Percentiles rank a stretch among this genome's conserved stretches.
Conservation (phyloP, 768 basidiomycete genomes). For the Termitomyces sp. region DNA sequence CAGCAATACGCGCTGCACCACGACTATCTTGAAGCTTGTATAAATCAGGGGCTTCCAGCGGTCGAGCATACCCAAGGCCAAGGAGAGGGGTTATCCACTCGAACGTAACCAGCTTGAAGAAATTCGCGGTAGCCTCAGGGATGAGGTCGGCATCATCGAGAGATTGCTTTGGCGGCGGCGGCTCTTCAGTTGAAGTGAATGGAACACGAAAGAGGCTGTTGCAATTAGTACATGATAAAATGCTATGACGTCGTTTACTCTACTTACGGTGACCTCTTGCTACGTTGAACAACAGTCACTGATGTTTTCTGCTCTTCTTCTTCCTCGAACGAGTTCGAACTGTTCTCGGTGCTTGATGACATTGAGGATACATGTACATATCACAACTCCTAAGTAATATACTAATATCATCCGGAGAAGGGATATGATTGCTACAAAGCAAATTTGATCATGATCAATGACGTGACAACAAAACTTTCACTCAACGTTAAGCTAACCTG, state of each 20-base stretch:
- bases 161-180: conserved; percentile 41
- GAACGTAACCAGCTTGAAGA: conserved; percentile 59
- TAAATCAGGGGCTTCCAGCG: conserved; percentile 75
- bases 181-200: conserved; percentile 31
- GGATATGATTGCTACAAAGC: too few relatives aligned
- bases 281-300: conserved; percentile 1
- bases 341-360: not conserved
- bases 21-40: conserved; percentile 69
- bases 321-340: not conserved
- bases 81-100: conserved; percentile 73
- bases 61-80: conserved; percentile 69
- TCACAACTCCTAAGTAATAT: conserved; percentile 17
- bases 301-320: not conserved
- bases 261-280: conserved; percentile 8
- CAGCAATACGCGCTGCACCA: conserved; percentile 53
- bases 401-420: not conserved
- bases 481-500: too few relatives aligned
- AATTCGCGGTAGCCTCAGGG: conserved; percentile 62
- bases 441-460: too few relatives aligned
- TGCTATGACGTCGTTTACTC: not conserved
- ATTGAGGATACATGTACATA: conserved; percentile 8
- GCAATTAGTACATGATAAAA: not conserved
- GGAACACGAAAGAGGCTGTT: conserved; percentile 28
- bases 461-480: too few relatives aligned
- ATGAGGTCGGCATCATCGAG: conserved; percentile 55